Conservation (phyloP, 805 yeast species). For the Lipomyces starkeyi region DNA sequence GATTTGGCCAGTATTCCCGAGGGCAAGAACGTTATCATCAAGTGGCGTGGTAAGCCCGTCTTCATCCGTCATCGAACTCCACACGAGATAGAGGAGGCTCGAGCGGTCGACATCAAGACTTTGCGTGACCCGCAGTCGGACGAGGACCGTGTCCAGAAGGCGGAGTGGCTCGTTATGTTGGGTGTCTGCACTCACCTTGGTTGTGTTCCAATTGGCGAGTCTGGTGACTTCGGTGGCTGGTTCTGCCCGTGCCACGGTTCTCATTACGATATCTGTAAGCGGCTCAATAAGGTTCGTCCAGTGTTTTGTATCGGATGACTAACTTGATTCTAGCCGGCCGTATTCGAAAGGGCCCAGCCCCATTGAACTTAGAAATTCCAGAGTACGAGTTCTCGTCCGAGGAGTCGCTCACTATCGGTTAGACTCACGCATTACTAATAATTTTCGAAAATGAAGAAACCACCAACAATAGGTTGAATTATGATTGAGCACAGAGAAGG, state of each 20-base stretch:
- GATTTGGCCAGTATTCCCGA: constrained; percentile 91
- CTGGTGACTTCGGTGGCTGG: constrained; percentile 99
- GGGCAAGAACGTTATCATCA: constrained; percentile 97
- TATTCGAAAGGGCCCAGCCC: constrained; percentile 99
- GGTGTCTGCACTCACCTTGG: constrained; percentile 99
- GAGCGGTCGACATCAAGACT: constrained; percentile 70
- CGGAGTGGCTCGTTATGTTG: constrained; percentile 98
- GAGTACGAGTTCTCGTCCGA: constrained; percentile 80
- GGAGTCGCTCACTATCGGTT: constrained; percentile 88
- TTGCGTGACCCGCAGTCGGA: constrained; percentile 96
- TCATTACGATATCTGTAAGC: constrained; percentile 86
- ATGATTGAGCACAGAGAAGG: neutral
- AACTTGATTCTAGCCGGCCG: constrained; percentile 67
- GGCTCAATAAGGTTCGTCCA: too few species aligned
- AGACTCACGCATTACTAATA: constrained; percentile 42
- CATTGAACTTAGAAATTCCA: constrained; percentile 97
- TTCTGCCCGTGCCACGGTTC: constrained; percentile 99
- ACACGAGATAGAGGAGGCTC: constrained; percentile 93
- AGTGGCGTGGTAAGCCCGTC: constrained; percentile 99
- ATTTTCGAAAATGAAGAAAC: neutral
- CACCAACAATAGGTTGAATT: neutral
- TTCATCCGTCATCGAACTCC: constrained; percentile 98
- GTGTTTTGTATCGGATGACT: neutral
- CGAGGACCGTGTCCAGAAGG: constrained; percentile 90
- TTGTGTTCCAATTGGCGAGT: constrained; percentile 99